These are phyloP conservation scores for Solanum tarijense DNA, from an alignment of 257 asterid genomes.

Conservation along the genomic window DNA sequence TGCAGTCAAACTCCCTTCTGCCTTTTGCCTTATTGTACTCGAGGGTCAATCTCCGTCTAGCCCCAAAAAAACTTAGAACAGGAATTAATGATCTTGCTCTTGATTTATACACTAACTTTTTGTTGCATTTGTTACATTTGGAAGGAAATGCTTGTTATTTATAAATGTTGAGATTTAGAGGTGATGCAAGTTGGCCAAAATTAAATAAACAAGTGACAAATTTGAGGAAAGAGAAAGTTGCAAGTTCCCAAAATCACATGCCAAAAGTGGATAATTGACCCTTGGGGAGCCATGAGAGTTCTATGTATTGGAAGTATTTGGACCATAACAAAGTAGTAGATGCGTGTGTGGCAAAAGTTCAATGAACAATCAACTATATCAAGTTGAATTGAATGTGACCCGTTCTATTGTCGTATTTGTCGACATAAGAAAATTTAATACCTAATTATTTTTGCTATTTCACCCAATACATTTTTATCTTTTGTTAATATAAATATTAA, in stretches of 20 bases:
- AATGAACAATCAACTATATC: background rate
- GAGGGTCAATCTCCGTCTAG: background rate
- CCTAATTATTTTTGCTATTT: background rate
- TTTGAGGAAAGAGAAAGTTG: background rate
- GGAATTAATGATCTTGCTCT: background rate
- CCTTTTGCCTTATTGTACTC: background rate
- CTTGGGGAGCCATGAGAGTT: background rate
- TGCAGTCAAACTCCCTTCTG: background rate
- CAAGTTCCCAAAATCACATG: background rate
- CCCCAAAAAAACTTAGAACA: background rate
- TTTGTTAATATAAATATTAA: background rate
- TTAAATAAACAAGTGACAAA: background rate
- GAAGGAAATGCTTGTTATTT: background rate
- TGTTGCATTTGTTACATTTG: background rate
- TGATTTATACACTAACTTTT: background rate
- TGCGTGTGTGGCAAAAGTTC: background rate
- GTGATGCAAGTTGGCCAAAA: background rate
- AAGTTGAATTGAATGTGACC: background rate
- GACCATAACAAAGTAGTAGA: background rate
- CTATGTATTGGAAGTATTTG: background rate
- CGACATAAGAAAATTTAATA: background rate
- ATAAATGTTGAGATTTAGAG: background rate
- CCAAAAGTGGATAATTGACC: background rate
- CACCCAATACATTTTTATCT: background rate
- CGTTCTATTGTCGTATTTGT: background rate